Percentiles rank a stretch among this genome's conserved stretches.
Conservation (phyloP, 768 basidiomycete species). For the Hypholoma sublateritium region DNA sequence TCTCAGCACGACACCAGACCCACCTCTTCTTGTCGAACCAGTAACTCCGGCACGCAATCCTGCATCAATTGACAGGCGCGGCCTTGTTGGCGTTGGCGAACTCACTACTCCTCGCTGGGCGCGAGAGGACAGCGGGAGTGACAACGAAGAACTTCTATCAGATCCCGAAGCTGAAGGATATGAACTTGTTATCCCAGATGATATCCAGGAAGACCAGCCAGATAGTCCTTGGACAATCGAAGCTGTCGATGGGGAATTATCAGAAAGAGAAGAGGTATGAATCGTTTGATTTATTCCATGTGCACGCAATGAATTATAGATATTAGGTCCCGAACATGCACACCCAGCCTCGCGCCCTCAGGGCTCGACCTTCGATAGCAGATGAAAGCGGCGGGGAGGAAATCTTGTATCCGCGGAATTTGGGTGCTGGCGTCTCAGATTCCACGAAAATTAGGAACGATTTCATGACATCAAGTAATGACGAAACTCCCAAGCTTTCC, state of each 20-base stretch:
- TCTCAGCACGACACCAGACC: conserved; percentile 63
- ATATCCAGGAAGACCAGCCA: conserved; percentile 51
- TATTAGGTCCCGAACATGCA: conserved; percentile 43
- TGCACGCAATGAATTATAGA: conserved; percentile 9
- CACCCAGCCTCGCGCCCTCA: conserved; percentile 48
- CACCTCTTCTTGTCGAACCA: conserved; percentile 47
- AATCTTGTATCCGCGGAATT: conserved; percentile 80
- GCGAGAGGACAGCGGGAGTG: conserved; percentile 37
- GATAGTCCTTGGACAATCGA: conserved; percentile 91
- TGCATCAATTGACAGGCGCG: conserved; percentile 78
- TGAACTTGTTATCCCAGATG: conserved; percentile 39
- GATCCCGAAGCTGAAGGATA: conserved; percentile 37
- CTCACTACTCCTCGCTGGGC: conserved; percentile 95
- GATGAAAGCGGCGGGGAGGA: conserved; percentile 91
- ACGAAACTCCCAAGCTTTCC: conserved; percentile 27
- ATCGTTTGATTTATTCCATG: conserved; percentile 7
- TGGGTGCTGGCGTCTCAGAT: conserved; percentile 27
- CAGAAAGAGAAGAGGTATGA: conserved; percentile 68
- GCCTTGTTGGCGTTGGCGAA: conserved; percentile 93
- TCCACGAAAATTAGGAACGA: conserved; percentile 32
- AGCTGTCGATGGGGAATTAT: conserved; percentile 77
- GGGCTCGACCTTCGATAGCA: conserved; percentile 62
- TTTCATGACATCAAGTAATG: conserved; percentile 5
- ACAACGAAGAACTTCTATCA: conserved; percentile 16
- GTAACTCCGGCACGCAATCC: conserved; percentile 77